Percentiles rank a stretch among this genome's conserved stretches.
phyloP scores from a whole-genome alignment of 768 basidiomycete species.

The Dentipellis sp. region DNA sequence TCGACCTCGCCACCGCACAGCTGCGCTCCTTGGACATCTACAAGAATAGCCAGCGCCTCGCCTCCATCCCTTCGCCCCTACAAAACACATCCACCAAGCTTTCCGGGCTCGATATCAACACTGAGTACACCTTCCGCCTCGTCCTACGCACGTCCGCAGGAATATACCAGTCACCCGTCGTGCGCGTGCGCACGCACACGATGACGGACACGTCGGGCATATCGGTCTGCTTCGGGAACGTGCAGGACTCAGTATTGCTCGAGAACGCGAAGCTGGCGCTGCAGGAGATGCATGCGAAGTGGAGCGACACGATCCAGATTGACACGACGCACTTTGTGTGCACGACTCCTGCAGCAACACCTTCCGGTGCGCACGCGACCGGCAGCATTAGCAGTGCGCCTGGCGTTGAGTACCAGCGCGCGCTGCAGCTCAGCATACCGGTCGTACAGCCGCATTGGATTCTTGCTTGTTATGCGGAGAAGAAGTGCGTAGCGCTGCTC shows the following conservation, averaged over 20 bases:
- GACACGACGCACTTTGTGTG: slow-evolving; percentile 99
- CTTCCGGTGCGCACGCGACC: slow-evolving; percentile 43
- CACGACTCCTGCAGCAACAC: slow-evolving; percentile 74
- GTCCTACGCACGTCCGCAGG: slow-evolving; percentile 90
- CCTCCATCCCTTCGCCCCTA: slow-evolving; percentile 72
- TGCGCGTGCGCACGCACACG: slow-evolving; percentile 83
- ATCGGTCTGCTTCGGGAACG: slow-evolving; percentile 88
- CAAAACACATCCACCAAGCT: slow-evolving; percentile 85
- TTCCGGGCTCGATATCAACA: slow-evolving; percentile 70
- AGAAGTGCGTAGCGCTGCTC: slow-evolving; percentile 44
- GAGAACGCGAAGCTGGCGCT: slow-evolving; percentile 79
- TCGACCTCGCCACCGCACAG: slow-evolving; percentile 79
- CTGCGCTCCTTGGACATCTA: slow-evolving; percentile 88
- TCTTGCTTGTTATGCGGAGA: slow-evolving; percentile 77
- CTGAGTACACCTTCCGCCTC: slow-evolving; percentile 92
- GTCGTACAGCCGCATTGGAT: slow-evolving; percentile 95
- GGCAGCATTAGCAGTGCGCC: slow-evolving; percentile 50
- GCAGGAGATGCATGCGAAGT: slow-evolving; percentile 79
- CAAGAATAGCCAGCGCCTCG: slow-evolving; percentile 82
- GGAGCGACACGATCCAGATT: slow-evolving; percentile 90
- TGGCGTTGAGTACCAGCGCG: slow-evolving; percentile 89
- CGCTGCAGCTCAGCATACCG: slow-evolving; percentile 87
- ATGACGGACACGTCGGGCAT: slow-evolving; percentile 95
- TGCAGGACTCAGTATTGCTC: slow-evolving; percentile 66
- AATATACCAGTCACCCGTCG: slow-evolving; percentile 75